Base-by-base conservation (phyloP, 2,329 filamentous ascomycete genomes). In the Hypoxylon sp. region DNA sequence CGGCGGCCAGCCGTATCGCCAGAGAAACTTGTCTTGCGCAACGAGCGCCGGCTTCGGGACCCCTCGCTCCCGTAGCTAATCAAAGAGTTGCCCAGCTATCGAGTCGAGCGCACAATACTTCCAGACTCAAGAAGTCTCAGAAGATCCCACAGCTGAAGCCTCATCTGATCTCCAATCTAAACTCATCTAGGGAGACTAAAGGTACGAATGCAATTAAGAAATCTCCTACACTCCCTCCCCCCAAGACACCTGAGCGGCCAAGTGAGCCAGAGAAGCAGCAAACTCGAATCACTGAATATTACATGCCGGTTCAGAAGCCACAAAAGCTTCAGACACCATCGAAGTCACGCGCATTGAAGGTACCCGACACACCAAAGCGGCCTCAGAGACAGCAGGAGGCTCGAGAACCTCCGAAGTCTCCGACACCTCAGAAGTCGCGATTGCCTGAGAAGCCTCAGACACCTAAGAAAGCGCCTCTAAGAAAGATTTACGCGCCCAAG, bases 111-210 rank as follows among this genome's bases (percentile, higher is more conserved):
- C 78, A 82, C 24, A 80, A 80, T 44, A 70, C 77, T n/a, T 30
- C 77, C 76, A 13, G 73, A 80, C 37, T 84, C 19, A 89, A 85
- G 76, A 90, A 87, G 77, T 79, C 76, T 69, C 84, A 80, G 28
- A 86, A 84, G 63, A 81, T 82, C 28, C 84, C 85, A 20, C 86
- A 89, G 73, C 75, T 82, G 68, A 95, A 94, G 76, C 95, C 95
- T 57, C 91, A 94, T 70, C 83, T 99, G 64, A 98, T 98, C 73
- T 91, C 94, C 62, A 93, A 94, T 66, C 85, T 97, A 75, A 88
- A 87, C 69, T 84, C 85, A 39, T 85, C 89, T 64, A 92, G 91
- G 71, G 90, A 92, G 70, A 84, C 90, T 32, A 97, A 94, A 82
- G 89, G 93, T 96, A 84, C 82, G 88, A 59, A 30, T 82, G 68